Evolutionary conservation across 441 rosid genomes (phyloP).

Genomic region (Populus hybrid): DNA sequence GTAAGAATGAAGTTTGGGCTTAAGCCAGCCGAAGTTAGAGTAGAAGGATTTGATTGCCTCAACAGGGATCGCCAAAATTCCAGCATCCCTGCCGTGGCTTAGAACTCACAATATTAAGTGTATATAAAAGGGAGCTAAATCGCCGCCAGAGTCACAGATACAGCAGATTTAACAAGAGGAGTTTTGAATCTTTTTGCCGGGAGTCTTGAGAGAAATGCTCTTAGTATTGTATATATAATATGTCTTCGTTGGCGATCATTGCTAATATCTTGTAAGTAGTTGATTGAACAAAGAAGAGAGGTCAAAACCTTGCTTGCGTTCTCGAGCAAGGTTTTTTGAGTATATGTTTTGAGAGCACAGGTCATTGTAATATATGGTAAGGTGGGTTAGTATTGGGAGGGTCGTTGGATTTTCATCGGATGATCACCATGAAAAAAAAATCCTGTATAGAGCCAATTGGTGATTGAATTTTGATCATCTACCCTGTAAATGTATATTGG

Average conservation of each 20-base stretch:
- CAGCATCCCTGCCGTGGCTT: constrained; percentile 92
- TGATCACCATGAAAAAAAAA: constrained; percentile 18
- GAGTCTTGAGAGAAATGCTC: constrained; percentile 12
- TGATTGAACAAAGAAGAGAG: constrained; percentile 12
- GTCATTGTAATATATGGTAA: constrained; percentile 29
- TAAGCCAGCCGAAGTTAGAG: constrained; percentile 85
- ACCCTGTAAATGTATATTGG: constrained; percentile 27
- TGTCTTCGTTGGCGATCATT: constrained; percentile 20
- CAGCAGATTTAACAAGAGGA: constrained; percentile 30
- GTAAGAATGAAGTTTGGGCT: constrained; percentile 66
- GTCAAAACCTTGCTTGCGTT: constrained; percentile 14
- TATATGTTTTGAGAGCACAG: constrained; percentile 12
- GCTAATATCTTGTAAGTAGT: constrained; percentile 34
- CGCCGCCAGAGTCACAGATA: constrained; percentile 21
- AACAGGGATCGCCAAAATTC: constrained; percentile 86
- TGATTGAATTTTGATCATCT: constrained; percentile 25
- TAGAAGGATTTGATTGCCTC: constrained; percentile 97
- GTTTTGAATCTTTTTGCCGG: constrained; percentile 29
- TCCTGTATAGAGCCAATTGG: constrained; percentile 33
- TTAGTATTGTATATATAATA: constrained; percentile 28
- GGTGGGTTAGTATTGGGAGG: constrained; percentile 17
- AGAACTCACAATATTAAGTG: constrained; percentile 49
- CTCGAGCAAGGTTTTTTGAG: constrained; percentile 13
- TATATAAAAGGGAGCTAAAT: constrained; percentile 47
- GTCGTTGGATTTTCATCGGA: constrained; percentile 15